Evolutionary conservation across 108 stramenopile genomes (phyloP), one percentile per base, ranked within the genome.

Genomic region (Asterionellopsis glacialis): DNA sequence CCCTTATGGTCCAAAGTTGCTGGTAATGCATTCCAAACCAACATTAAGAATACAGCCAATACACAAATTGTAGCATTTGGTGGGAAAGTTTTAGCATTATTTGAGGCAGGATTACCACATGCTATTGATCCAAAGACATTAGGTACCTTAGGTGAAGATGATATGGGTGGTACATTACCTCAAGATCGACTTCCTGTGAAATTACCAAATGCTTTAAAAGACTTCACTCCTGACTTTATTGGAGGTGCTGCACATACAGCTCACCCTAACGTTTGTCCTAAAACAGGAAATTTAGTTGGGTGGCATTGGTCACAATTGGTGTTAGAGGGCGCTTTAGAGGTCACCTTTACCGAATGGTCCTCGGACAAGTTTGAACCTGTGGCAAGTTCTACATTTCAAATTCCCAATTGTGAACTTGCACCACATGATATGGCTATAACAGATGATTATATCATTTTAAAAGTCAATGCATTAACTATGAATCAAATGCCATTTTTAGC

Each of bases 371-470:
- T 77, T 52, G 22, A 14, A 7, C 57, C 48, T 11, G 57, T 80
- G 0, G 82, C 74, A 2, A 70, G 75, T 15, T 53, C 41, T 1
- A 72, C 75, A 7, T 59, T 67, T 44, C 28, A 48, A 9, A 2
- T 83, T 0, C 65, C 63, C 1, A 51, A 54, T 27, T 64, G 59
- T 45, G 74, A 55, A 23, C 52, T 83, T 10, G 72, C 75, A 9
- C 82, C 82, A 18, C 82, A 83, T 53, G 82, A 83, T 45, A 83
- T 83, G 82, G 73, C 66, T 0, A 61, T 83, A 11, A 79, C 74
- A 0, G 77, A 83, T 45, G 64, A 83, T 44, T 74, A 43, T 62
- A 68, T 83, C 45, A 45, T 83, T 13, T 42, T 79, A 11, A 69
- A 64, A 25, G 55, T 79, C 51, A 83, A 83, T 51, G 42, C 82